Base-by-base conservation (phyloP, 2,329 filamentous ascomycete species). In the Scedosporium boydii region DNA sequence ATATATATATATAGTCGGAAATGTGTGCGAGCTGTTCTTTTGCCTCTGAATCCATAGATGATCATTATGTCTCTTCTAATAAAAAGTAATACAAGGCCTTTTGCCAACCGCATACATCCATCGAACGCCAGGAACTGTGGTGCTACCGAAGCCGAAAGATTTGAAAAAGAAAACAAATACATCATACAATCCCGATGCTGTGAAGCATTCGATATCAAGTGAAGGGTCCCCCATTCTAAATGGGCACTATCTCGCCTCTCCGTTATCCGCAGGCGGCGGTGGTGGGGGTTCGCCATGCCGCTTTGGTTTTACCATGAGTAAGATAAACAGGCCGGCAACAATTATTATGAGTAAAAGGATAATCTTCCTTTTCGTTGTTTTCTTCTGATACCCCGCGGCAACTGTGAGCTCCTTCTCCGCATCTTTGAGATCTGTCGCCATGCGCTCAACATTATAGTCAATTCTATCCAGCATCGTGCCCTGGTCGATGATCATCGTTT, bases 391-490 rank as follows among this genome's bases (percentile, higher is more conserved):
- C 18, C 89, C 89, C 4, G 89, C 92, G 14, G 95, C 89, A 63
- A 96, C 87, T 65, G 87, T 91, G 62, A 99, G 82, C 76, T 99
- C 95, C 73, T 93, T 95, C 65, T 96, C 91, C 3, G 95, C 95
- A 21, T 83, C 90, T 72, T 96, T 96, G 63, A 99, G 91, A 70
- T 98, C 92, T 21, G 87, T 87, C n/a, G 87, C 86, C 90, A 98
- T 97, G 65, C 88, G 84, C 76, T 99, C 95, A 61, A 99, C 92
- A 69, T 99, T 99, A 77, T 97, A 99, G 75, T 99, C 96, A 69
- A 96, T 96, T 70, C 95, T 88, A 74, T 96, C 93, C 23, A 96
- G 82, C 83, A 96, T 90, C 14, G 91, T 95, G 61, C 91, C 91
- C 74, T 95, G 90, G 71, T 95, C 90, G 67, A 96, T 93, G 68